Percentiles rank a stretch among this genome's conserved stretches.
Conservation (phyloP, 176 grass and related monocot species). For the Bromus sterilis region DNA sequence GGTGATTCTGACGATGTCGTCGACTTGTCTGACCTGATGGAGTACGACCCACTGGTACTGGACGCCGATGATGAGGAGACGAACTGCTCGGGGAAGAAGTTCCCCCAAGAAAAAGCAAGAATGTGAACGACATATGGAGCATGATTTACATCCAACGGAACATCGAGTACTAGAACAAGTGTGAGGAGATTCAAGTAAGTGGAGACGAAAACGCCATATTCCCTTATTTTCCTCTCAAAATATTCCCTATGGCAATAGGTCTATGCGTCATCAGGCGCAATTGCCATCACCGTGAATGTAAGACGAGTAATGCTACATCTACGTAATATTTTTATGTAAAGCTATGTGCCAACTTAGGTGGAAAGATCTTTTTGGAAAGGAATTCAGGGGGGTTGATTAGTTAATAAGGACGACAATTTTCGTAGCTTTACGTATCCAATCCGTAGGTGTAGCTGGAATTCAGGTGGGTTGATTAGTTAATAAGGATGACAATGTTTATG, state of each 20-base stretch:
- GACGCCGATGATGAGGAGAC: neutral
- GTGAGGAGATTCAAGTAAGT: neutral
- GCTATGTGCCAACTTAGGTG: too few relatives aligned
- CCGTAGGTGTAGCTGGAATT: too few relatives aligned
- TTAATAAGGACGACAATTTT: too few relatives aligned
- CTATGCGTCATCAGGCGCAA: neutral
- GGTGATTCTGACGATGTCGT: neutral
- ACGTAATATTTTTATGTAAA: neutral
- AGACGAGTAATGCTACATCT: neutral
- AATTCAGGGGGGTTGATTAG: too few relatives aligned
- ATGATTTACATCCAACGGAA: neutral
- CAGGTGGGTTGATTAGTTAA: too few relatives aligned
- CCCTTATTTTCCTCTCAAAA: neutral
- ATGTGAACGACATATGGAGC: neutral
- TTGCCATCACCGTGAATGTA: neutral
- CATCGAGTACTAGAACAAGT: neutral
- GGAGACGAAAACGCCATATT: neutral
- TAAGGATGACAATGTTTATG: too few relatives aligned
- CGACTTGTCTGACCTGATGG: neutral
- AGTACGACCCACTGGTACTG: neutral
- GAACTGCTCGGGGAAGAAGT: neutral
- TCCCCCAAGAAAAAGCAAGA: neutral
- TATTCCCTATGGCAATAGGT: neutral
- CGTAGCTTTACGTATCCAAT: too few relatives aligned
- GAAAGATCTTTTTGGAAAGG: too few relatives aligned